These are phyloP conservation scores for Cutaneotrichosporon dermatis DNA, from an alignment of 1,284 basidiomycete genomes.

Conservation along the genomic window DNA sequence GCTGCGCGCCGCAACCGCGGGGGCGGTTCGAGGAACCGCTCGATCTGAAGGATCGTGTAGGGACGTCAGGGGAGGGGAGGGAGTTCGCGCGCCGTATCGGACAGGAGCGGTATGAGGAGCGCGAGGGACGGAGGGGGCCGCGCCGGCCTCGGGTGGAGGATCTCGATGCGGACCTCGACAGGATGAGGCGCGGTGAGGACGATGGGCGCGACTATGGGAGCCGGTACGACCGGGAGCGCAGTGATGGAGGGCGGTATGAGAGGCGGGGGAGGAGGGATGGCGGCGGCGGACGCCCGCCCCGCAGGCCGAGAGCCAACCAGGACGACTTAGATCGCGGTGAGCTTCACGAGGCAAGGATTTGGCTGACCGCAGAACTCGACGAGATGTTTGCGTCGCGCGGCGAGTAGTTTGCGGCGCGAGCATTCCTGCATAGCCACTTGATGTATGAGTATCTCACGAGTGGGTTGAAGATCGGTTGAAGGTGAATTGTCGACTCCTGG, in stretches of 20 bases:
- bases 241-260: neutral
- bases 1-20: constrained; percentile 7
- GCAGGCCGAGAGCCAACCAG: constrained; percentile 17
- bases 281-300: constrained; percentile 9
- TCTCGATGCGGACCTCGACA: constrained; percentile 41
- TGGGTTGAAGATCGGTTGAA: too few relatives aligned
- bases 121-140: constrained; percentile 11
- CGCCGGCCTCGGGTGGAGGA: constrained; percentile 28
- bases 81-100: constrained; percentile 37
- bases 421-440: too few relatives aligned
- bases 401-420: neutral
- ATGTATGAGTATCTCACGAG: neutral
- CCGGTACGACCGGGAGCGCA: neutral
- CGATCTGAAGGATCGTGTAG: constrained; percentile 17
- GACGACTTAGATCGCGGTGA: constrained; percentile 43
- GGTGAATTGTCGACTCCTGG: too few relatives aligned
- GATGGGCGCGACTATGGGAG: constrained; percentile 4
- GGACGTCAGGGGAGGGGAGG: constrained; percentile 26
- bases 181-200: constrained; percentile 23
- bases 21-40: constrained; percentile 12
- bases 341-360: neutral
- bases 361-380: constrained; percentile 22
- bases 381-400: constrained; percentile 16
- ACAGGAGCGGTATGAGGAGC: constrained; percentile 23
- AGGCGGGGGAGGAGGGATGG: constrained; percentile 5